phyloP scores from a whole-genome alignment of 352 stramenopile species.

The Phytophthora fragariae region DNA sequence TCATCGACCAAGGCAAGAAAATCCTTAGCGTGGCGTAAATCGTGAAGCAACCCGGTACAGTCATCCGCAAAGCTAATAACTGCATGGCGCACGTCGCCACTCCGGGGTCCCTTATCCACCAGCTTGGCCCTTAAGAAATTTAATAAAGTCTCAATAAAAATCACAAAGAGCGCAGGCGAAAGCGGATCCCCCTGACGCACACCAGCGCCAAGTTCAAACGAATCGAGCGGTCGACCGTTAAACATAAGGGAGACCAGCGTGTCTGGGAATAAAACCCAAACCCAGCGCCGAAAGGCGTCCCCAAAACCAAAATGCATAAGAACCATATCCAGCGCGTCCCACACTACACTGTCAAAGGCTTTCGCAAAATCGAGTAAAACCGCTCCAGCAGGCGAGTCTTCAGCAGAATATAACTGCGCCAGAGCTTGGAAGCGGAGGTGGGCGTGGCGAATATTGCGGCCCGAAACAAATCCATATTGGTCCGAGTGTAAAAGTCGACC shows the following conservation, averaged over 20 bases:
- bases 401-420: neutral
- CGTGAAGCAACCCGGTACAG: slow-evolving; percentile 11
- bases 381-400: neutral
- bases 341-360: slow-evolving; percentile 16
- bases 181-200: slow-evolving; percentile 32
- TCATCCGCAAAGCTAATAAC: slow-evolving; percentile 20
- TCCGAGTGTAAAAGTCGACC: slow-evolving; percentile 9
- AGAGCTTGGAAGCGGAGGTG: slow-evolving; percentile 15
- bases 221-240: slow-evolving; percentile 9
- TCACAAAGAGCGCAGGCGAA: slow-evolving; percentile 24
- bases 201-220: slow-evolving; percentile 15
- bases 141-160: slow-evolving; percentile 19
- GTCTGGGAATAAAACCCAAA: slow-evolving; percentile 23
- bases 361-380: slow-evolving; percentile 22
- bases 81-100: neutral
- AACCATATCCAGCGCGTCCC: slow-evolving; percentile 13
- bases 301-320: slow-evolving; percentile 28
- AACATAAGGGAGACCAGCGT: slow-evolving; percentile 14
- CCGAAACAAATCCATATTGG: slow-evolving; percentile 19
- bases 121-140: slow-evolving; percentile 2
- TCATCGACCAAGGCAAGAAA: too few species aligned
- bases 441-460: slow-evolving; percentile 9
- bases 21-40: neutral
- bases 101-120: neutral
- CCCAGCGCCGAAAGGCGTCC: slow-evolving; percentile 11